These are phyloP conservation scores for Apiotrichum veenhuisii DNA, from an alignment of 1,284 basidiomycete species.

Conservation along the genomic window DNA sequence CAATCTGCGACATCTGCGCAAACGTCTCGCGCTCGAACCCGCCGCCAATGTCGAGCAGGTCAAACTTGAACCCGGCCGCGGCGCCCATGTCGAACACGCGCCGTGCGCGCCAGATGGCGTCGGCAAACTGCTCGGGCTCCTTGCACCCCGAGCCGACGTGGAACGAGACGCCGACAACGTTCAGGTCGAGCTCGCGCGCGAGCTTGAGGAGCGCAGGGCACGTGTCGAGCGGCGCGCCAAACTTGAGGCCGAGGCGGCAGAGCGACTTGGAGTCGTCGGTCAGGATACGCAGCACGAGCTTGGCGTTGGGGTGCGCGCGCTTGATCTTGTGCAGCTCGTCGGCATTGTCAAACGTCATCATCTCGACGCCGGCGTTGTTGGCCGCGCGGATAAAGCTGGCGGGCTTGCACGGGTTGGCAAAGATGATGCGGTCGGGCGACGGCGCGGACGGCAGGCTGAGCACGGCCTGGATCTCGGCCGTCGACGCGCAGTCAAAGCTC, in stretches of 20 bases:
- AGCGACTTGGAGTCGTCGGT: conserved; percentile 95
- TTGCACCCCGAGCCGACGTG: conserved; percentile 97
- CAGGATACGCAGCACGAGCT: conserved; percentile 88
- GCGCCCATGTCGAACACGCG: conserved; percentile 83
- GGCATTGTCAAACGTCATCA: conserved; percentile 97
- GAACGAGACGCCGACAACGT: conserved; percentile 94
- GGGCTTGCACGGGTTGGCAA: conserved; percentile 99
- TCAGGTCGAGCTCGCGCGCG: conserved; percentile 73
- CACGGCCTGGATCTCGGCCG: conserved; percentile 84
- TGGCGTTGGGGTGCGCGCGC: conserved; percentile 72
- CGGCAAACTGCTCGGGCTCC: conserved; percentile 82
- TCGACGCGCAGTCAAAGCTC: conserved; percentile 98
- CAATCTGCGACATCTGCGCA: conserved; percentile 69
- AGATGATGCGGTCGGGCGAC: conserved; percentile 69
- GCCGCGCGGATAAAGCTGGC: conserved; percentile 87
- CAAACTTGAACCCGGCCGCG: conserved; percentile 76
- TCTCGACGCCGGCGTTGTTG: conserved; percentile 70
- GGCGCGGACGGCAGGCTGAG: conserved; percentile 62
- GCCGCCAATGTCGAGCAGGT: conserved; percentile 86
- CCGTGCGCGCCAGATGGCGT: conserved; percentile 80
- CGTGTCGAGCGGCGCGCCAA: conserved; percentile 81
- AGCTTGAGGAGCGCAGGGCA: conserved; percentile 76
- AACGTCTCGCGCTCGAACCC: conserved; percentile 92
- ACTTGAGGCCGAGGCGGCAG: conserved; percentile 92
- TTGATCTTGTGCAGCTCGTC: conserved; percentile 98